phyloP scores from a whole-genome alignment of 2,329 filamentous ascomycete species.

The Nothophaeocryptopus gaeumannii region DNA sequence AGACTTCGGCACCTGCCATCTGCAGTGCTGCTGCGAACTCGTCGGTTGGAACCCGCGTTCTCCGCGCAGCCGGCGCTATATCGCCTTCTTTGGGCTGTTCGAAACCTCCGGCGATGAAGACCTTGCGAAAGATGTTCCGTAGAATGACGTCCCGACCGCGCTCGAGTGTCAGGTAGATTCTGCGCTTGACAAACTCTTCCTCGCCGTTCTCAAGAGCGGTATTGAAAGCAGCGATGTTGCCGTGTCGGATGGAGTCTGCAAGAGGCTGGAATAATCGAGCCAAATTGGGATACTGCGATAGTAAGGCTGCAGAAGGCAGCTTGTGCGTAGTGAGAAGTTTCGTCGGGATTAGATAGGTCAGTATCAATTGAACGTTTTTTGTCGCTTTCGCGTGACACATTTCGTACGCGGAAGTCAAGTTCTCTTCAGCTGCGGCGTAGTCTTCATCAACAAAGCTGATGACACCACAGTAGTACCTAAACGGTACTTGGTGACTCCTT shows the following conservation, averaged over 20 bases:
- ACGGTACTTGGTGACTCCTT: conserved; percentile 86
- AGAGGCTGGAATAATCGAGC: conserved; percentile 77
- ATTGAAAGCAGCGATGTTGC: conserved; percentile 82
- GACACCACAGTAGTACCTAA: conserved; percentile 93
- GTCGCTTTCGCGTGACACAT: conserved; percentile 69
- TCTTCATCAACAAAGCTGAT: conserved; percentile 94
- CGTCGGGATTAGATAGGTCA: conserved; percentile 93
- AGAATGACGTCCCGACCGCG: conserved; percentile 86
- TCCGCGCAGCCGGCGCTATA: conserved; percentile 56
- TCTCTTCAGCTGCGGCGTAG: conserved; percentile 76
- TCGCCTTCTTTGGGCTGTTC: conserved; percentile 69
- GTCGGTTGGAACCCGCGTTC: conserved; percentile 73
- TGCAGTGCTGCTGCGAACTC: conserved; percentile 85
- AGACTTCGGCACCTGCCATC: conserved; percentile 56
- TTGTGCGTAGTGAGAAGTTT: conserved; percentile 83
- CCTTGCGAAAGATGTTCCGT: conserved; percentile 86
- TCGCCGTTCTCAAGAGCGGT: conserved; percentile 75
- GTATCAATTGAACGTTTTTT: conserved; percentile 84
- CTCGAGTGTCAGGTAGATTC: conserved; percentile 93
- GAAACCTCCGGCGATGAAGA: conserved; percentile 80
- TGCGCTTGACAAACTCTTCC: conserved; percentile 86
- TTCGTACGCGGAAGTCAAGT: conserved; percentile 77
- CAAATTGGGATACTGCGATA: conserved; percentile 72
- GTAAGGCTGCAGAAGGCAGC: conserved; percentile 69
- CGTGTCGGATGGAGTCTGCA: conserved; percentile 72